phyloP scores from a whole-genome alignment of 1,284 basidiomycete species.

The Stygiomarasmius scandens region DNA sequence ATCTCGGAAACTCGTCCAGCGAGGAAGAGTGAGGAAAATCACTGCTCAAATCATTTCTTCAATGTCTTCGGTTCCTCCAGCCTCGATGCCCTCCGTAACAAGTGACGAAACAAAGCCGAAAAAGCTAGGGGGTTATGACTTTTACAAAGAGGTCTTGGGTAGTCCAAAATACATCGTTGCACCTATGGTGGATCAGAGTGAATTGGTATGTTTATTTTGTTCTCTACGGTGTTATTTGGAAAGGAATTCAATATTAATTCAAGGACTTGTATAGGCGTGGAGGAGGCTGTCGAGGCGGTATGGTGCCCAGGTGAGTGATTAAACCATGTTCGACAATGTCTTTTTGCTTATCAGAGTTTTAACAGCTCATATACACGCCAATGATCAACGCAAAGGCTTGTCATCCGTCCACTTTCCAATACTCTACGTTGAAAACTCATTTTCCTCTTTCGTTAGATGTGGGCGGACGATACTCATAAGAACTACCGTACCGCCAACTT shows the following conservation, averaged over 20 bases:
- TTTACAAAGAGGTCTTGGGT: constrained; percentile 78
- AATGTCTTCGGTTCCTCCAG: not conserved
- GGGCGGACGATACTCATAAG: constrained; percentile 56
- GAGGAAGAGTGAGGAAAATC: not conserved
- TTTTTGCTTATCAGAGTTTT: not conserved
- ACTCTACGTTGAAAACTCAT: not conserved
- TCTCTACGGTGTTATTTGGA: not conserved
- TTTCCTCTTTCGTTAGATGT: constrained; percentile 52
- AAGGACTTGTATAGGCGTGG: constrained; percentile 73
- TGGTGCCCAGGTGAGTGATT: constrained; percentile 65
- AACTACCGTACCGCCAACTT: constrained; percentile 68
- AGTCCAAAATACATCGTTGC: constrained; percentile 90
- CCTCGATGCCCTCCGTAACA: not conserved
- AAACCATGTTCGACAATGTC: constrained; percentile 1
- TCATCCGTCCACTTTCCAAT: constrained; percentile 1
- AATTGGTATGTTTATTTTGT: constrained; percentile 72
- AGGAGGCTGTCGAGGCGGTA: constrained; percentile 86
- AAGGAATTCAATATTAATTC: constrained; percentile 11
- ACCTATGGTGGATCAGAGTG: constrained; percentile 98
- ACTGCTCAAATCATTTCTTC: not conserved
- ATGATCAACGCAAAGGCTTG: constrained; percentile 94
- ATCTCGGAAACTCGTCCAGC: not conserved
- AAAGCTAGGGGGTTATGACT: constrained; percentile 81
- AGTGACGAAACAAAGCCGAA: constrained; percentile 1
- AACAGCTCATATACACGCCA: constrained; percentile 86